These are phyloP conservation scores for Cardiosporidium cionae DNA, from an alignment of 169 alveolate genomes.

Conservation along the genomic window DNA sequence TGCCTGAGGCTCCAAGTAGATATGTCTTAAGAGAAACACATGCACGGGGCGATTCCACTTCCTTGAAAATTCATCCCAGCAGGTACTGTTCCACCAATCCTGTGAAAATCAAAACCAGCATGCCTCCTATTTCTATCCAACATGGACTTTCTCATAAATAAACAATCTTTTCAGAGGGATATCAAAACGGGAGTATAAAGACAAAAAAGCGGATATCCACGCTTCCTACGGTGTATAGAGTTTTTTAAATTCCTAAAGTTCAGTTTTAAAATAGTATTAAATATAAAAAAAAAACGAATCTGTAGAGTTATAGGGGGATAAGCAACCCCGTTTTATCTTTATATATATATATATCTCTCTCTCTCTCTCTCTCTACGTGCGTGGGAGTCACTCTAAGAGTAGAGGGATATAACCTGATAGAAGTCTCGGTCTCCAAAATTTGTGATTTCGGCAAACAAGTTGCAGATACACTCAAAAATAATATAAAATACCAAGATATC, in stretches of 20 bases:
- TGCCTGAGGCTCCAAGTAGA: slow-evolving; percentile 46
- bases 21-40: slow-evolving; percentile 55
- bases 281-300: too few relatives aligned
- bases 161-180: neutral
- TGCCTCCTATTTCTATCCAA: neutral
- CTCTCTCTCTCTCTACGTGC: too few relatives aligned
- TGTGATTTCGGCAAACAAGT: slow-evolving; percentile 57
- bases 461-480: slow-evolving; percentile 53
- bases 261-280: too few relatives aligned
- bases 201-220: neutral
- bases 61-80: slow-evolving; percentile 60
- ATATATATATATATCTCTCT: too few relatives aligned
- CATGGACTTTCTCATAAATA: neutral
- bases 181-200: neutral
- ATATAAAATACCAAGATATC: slow-evolving; percentile 41
- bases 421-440: slow-evolving; percentile 63
- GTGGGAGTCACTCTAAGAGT: neutral
- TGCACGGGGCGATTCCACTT: slow-evolving; percentile 68
- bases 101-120: neutral
- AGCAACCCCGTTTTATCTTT: too few relatives aligned
- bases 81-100: slow-evolving; percentile 66
- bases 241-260: too few relatives aligned
- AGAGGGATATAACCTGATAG: slow-evolving; percentile 38
- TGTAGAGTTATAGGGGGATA: too few relatives aligned
- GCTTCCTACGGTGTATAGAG: too few relatives aligned